These are phyloP conservation scores for Diaporthe sp. DNA, from an alignment of 2,329 filamentous ascomycete species.

Conservation along the genomic window DNA sequence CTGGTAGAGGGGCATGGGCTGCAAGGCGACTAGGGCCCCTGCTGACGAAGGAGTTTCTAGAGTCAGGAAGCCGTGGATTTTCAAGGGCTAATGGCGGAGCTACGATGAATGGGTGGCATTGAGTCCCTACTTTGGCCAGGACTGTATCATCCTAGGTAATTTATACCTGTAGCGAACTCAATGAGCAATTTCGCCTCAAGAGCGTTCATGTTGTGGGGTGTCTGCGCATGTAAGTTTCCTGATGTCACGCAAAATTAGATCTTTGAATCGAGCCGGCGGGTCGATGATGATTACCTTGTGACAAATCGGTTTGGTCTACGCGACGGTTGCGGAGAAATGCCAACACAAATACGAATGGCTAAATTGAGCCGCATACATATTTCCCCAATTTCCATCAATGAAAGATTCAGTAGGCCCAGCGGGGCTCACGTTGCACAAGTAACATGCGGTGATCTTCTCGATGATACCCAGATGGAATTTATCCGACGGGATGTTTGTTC, in stretches of 20 bases:
- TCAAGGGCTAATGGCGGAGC: not conserved
- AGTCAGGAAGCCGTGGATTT: not conserved
- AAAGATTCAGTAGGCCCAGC: not conserved
- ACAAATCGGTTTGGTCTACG: not conserved
- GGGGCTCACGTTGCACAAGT: not conserved
- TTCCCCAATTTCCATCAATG: slow-evolving; percentile 12
- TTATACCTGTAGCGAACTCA: no score
- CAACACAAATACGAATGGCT: slow-evolving; percentile 2
- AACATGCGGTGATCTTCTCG: not conserved
- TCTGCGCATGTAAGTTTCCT: not conserved
- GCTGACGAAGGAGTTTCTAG: not conserved
- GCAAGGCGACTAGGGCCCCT: not conserved
- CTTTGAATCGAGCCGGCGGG: not conserved
- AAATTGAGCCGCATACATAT: slow-evolving; percentile 5
- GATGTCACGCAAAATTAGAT: not conserved
- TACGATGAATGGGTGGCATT: not conserved
- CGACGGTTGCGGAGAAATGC: not conserved
- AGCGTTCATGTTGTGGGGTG: not conserved
- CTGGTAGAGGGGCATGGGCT: slow-evolving; percentile 4
- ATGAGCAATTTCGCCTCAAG: not conserved
- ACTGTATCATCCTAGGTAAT: not conserved
- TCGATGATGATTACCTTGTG: not conserved
- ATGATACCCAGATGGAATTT: not conserved
- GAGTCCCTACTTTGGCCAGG: not conserved
- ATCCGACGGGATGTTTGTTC: not conserved